Evolutionary conservation across 345 rosid species (phyloP), one percentile per base, ranked within the genome.

Genomic region (Bretschneidera sinensis): DNA sequence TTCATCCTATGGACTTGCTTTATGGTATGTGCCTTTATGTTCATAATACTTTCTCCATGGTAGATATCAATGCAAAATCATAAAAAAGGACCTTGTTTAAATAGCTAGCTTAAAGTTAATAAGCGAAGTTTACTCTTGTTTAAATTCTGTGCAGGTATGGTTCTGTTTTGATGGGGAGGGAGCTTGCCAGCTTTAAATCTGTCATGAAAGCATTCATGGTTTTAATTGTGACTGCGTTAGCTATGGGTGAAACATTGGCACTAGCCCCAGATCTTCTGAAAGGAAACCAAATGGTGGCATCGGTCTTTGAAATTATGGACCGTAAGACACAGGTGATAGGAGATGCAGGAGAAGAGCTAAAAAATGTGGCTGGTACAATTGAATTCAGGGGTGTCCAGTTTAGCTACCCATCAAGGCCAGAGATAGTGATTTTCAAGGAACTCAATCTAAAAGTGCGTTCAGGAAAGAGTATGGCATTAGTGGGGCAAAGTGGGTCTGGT

Each of bases 401-500:
- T 48, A 81, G 82, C 69, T 94, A 94, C 66, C 96, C 99, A 57
- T 81, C 97, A 0, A 83, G 96, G 67, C 95, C 97, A 0, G 92
- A 94, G 39, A 92, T 88, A 6, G 63, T 71, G 0, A 83, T 94
- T 58, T 94, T 94, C 80, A 65, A 71, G 55, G 88, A 85, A 66
- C 85, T 94, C 6, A 72, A 88, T 78, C 78, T 94, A 9, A 76
- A 58, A 67, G 92, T 88, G 33, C 81, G 61, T 16, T 43, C 88
- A 0, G 97, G 96, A 28, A 82, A 83, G 74, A 90, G 83, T 75
- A 81, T 94, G 83, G 97, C 99, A 17, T 74, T 94, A 17, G 96
- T 94, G 10, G 97, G 99, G 48, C 97, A 91, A 57, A 94, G 97
- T 64, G 99, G 99, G 0, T 94, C 96, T 0, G 99, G 99, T 6